A percentile compares a stretch with the other conserved stretches of the same genome.
These are phyloP conservation scores for Sporisorium exsertum DNA, from an alignment of 1,284 basidiomycete species.

Conservation along the genomic window DNA sequence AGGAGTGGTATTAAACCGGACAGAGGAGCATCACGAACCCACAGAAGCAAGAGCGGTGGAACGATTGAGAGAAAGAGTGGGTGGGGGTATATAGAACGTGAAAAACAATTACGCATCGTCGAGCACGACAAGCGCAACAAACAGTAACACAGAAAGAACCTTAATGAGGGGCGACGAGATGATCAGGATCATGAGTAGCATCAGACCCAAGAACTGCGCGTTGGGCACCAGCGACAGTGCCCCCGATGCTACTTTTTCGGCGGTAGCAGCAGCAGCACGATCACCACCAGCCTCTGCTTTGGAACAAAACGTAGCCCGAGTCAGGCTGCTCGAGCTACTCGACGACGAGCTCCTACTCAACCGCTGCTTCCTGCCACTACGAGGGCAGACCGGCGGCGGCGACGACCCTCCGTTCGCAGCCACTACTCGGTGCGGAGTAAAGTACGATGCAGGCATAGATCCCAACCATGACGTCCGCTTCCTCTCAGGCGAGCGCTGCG, in stretches of 20 bases:
- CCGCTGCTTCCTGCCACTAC: not conserved
- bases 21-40: not conserved
- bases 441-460: slow-evolving; percentile 21
- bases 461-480: slow-evolving; percentile 31
- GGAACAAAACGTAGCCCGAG: not conserved
- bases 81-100: slow-evolving; percentile 1
- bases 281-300: not conserved
- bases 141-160: slow-evolving; percentile 42
- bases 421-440: slow-evolving; percentile 6
- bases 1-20: not conserved
- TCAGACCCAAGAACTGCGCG: slow-evolving; percentile 34
- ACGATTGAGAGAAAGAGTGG: not conserved
- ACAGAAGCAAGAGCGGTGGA: not conserved
- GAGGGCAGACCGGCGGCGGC: slow-evolving; percentile 4
- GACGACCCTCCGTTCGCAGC: slow-evolving; percentile 2
- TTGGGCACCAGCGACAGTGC: slow-evolving; percentile 24
- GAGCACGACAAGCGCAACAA: slow-evolving; percentile 22
- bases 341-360: slow-evolving; percentile 15
- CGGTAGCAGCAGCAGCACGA: not conserved
- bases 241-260: not conserved
- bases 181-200: slow-evolving; percentile 44
- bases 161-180: slow-evolving; percentile 50
- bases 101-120: slow-evolving; percentile 11
- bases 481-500: slow-evolving; percentile 11
- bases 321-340: slow-evolving; percentile 2